Conservation (phyloP, 495 filamentous ascomycete species). For the Hypoxylon fuscum region DNA sequence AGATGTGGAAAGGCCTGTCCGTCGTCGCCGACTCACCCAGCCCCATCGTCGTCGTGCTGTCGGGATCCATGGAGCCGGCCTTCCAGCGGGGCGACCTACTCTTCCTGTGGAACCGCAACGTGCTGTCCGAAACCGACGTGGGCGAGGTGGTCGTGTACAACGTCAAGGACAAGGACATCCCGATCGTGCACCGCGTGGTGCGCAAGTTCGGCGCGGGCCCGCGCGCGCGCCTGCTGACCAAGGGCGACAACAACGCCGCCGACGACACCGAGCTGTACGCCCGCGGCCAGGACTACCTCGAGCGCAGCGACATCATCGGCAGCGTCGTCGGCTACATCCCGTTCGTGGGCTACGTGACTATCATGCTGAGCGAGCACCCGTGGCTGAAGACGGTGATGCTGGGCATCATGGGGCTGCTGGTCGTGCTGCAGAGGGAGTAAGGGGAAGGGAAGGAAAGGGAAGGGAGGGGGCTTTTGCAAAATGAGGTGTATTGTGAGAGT, state of each 20-base stretch:
- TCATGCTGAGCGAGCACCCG: constrained; percentile 93
- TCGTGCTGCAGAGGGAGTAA: constrained; percentile 89
- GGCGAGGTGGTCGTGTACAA: constrained; percentile 97
- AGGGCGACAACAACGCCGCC: constrained; percentile 94
- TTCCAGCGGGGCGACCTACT: constrained; percentile 95
- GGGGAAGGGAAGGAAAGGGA: too few relatives aligned
- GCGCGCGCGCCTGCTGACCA: constrained; percentile 77
- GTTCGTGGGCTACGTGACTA: constrained; percentile 96
- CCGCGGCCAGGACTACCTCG: constrained; percentile 81
- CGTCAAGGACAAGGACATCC: constrained; percentile 88
- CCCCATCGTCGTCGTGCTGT: constrained; percentile 95
- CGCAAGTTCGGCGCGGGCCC: constrained; percentile 70
- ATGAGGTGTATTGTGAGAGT: neutral
- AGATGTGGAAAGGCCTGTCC: constrained; percentile 94
- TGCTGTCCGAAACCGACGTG: constrained; percentile 71
- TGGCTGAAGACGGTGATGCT: constrained; percentile 96
- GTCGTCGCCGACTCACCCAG: constrained; percentile 85
- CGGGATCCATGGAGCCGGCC: constrained; percentile 95
- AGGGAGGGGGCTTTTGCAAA: neutral
- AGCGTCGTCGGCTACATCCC: constrained; percentile 95
- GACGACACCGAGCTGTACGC: constrained; percentile 97
- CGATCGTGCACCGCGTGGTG: constrained; percentile 90
- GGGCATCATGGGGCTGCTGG: constrained; percentile 93
- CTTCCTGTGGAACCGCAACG: constrained; percentile 91
- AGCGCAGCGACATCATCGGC: constrained; percentile 90